Evolutionary conservation across 2,329 filamentous ascomycete genomes (phyloP), one percentile per base, ranked within the genome.

Genomic region (Emydomyces testavorans): DNA sequence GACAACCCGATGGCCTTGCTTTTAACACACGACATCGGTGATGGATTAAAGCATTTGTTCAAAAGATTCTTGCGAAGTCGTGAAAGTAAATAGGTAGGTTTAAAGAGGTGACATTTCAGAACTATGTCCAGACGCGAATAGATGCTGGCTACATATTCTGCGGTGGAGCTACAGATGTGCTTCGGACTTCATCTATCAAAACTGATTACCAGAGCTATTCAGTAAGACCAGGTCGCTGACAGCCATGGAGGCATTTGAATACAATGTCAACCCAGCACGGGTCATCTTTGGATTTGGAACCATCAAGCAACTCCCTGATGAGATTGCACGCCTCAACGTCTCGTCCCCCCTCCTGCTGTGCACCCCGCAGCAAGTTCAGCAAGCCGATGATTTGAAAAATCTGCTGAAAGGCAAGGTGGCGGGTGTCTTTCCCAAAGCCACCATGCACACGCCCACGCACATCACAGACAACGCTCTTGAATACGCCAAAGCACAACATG

Each of bases 381-480:
- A 75, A 53, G 72, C 70, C 6, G 64, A 71, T 49, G 59, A 59
- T 7, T 64, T 78, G 16, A 64, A 67, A 39, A 54, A 57, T 5
- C 65, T 74, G 7, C 65, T 79, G 21, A 59, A 66, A 48, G 65
- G 64, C 50, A 65, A 68, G 39, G 59, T 71, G n/a, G 73, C 70
- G 4, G 73, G 73, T 28, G 64, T 72, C 43, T 79, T 78, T 61
- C 64, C 64, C 36, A 69, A 75, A 52, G 78, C 78, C 1, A 73
- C 72, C 2, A 80, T 82, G 77, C 78, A 82, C 62, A 82, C 78
- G 0, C 79, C 77, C 1, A 71, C 67, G 3, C 58, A 74, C 50
- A 63, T 80, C 48, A 80, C 78, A 1, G 72, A 79, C 16, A 69
- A 71, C 56, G 78, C 78, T 0, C 55, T 79, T n/a, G 40, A 34